phyloP scores from a whole-genome alignment of 441 rosid genomes.

The Adansonia madagascariensis region DNA sequence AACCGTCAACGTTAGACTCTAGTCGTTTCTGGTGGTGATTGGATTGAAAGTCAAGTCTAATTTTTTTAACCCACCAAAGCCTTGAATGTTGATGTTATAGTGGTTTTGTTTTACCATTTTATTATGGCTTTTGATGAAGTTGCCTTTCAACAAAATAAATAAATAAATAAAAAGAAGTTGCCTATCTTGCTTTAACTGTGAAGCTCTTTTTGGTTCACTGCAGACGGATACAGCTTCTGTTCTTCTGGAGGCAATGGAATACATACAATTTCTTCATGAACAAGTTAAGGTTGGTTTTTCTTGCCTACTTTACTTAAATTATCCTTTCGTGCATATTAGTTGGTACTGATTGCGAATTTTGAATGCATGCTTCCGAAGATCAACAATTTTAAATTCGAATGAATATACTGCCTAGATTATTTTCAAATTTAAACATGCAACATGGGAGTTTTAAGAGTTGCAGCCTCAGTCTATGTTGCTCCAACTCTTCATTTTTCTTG shows the following conservation, averaged over 20 bases:
- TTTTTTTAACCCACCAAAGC: background rate
- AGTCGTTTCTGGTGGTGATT: background rate
- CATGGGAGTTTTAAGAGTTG: background rate
- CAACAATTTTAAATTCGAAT: background rate
- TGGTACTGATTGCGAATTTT: background rate
- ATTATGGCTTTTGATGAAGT: background rate
- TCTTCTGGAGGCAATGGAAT: constrained; percentile 78
- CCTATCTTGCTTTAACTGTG: background rate
- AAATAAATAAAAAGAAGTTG: background rate
- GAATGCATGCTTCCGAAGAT: background rate
- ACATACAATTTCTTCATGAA: constrained; percentile 88
- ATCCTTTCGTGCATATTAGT: background rate
- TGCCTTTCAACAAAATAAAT: background rate
- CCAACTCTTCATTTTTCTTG: no score
- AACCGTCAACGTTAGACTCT: background rate
- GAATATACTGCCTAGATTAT: background rate
- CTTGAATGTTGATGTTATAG: background rate
- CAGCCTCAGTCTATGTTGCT: background rate
- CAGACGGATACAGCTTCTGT: constrained; percentile 99
- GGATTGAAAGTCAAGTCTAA: constrained; percentile 9
- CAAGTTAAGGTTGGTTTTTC: constrained; percentile 80
- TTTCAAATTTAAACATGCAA: background rate
- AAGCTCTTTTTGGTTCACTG: constrained; percentile 17
- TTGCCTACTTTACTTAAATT: background rate
- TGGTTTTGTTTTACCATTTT: constrained; percentile 2